Evolutionary conservation across 805 yeast species (phyloP), one percentile per base, ranked within the genome.

Genomic region (Peterozyma toletana): DNA sequence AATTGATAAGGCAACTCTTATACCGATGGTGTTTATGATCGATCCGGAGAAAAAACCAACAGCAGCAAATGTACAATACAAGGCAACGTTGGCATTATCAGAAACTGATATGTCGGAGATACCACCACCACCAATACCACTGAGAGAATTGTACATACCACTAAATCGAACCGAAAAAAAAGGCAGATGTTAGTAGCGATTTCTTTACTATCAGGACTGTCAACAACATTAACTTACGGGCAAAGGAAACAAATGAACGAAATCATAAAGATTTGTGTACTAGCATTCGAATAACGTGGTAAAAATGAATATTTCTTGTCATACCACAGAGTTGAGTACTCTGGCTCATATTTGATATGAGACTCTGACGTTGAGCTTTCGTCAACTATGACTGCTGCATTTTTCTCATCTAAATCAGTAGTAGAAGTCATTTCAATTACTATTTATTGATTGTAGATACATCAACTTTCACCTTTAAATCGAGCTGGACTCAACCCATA

Each of bases 41-140:
- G 78, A 67, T 51, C 83, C 83, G 11, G 77, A 71, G 48, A 77
- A 68, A 57, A 77, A 75, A 11, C 82, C 83, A 47, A 76, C 51
- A n/a, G 74, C 63, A 21, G 81, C 80, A 52, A 78, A 78, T 1
- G 78, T 71, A 37, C 73, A 65, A 55, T 77, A 69, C 36, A 77
- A 62, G 9, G 82, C 80, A 37, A 73, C 75, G 47, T 64, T 66
- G 15, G 80, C 71, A 51, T 74, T 66, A 50, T 72, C 71, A 34
- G 74, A 66, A 21, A 70, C 67, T 21, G 51, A 50, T 41, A 62
- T 64, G 46, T 59, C 57, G 38, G 63, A 56, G 51, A 63, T 60
- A 42, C 73, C 73, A 27, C 73, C 66, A 48, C 71, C 74, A 41
- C 77, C 77, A 40, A 74, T 60, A 52, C 78, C 78, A 30, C 69